Evolutionary conservation across 164 flowering plant genomes (phyloP).

Genomic region (Aristolochia californica): DNA sequence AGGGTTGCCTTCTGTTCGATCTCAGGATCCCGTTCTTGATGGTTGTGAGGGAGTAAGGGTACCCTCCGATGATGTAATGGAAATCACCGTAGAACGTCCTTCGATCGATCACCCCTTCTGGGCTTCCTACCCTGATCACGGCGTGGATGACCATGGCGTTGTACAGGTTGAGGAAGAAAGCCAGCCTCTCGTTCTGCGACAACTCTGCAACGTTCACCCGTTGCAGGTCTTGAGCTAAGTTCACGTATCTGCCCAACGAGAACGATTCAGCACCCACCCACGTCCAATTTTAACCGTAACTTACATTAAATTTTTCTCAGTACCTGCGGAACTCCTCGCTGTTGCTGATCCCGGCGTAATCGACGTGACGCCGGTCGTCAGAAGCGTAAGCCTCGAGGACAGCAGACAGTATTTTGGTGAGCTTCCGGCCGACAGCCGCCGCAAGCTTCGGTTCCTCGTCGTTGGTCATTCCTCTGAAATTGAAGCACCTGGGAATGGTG

Average conservation of each 20-base stretch:
- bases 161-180: slow-evolving; percentile 79
- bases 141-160: slow-evolving; percentile 96
- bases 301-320: neutral
- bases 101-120: slow-evolving; percentile 66
- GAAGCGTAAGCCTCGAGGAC: slow-evolving; percentile 80
- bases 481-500: slow-evolving; percentile 62
- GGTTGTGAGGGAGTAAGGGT: slow-evolving; percentile 51
- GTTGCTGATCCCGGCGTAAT: slow-evolving; percentile 58
- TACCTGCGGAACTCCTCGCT: slow-evolving; percentile 96
- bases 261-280: too few species aligned
- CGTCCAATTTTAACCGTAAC: neutral
- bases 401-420: slow-evolving; percentile 74
- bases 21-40: slow-evolving; percentile 79
- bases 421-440: slow-evolving; percentile 35
- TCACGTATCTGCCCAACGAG: slow-evolving; percentile 67
- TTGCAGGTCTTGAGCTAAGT: slow-evolving; percentile 63
- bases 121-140: slow-evolving; percentile 58
- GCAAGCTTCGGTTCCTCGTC: slow-evolving; percentile 66
- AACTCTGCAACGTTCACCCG: slow-evolving; percentile 49
- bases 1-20: slow-evolving; percentile 57
- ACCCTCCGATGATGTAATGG: slow-evolving; percentile 68
- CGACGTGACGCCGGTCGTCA: slow-evolving; percentile 58
- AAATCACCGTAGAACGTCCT: slow-evolving; percentile 65
- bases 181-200: slow-evolving; percentile 49
- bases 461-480: slow-evolving; percentile 53